Base-by-base conservation (phyloP, 2,329 filamentous ascomycete genomes). In the Nectriaceae sp. region DNA sequence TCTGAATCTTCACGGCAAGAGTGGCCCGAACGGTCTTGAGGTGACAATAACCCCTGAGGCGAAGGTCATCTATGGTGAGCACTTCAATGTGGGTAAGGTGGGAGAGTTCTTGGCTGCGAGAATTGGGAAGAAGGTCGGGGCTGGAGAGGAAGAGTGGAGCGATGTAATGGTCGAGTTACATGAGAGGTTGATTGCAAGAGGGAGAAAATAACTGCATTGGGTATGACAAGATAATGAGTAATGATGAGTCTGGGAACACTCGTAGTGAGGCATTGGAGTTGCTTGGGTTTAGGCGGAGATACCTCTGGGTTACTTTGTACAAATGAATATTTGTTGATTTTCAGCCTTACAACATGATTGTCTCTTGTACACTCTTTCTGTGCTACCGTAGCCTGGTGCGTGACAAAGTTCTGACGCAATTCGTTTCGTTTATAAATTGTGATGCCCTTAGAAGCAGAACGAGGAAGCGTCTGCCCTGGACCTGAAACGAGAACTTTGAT, bases 41-140 rank as follows among this genome's bases (percentile, higher is more conserved):
- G 75, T 89, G 29, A 66, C 68, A 13, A 70, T 88, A 20, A 70
- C 70, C 5, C 75, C 78, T 1, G 72, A 71, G 19, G 87, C 84
- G 0, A 76, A 74, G 44, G 82, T 92, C 1, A 74, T 90, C 2
- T 94, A 94, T 64, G 89, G 89, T 0, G 88, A 93, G 69, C 77
- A 80, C 50, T 91, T 92, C 66, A 89, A 90, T 55, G 82, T 84
- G 55, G 80, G 75, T 42, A 91, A 89, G 68, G 85, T 94, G 74
- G 75, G 72, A n/a, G 87, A 90, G 46, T 91, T 88, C 56, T 63
- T 94, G 53, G 67, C 73, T 11, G 77, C 78, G 29, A 65, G 64
- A 76, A 78, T 65, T 71, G 86, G 61, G 68, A 75, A 40, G 57
- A 61, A n/a, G 67, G 52, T 66, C 47, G 53, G 65, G 54, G 50